Conservation (phyloP, 768 basidiomycete genomes). For the Russula sp. region DNA sequence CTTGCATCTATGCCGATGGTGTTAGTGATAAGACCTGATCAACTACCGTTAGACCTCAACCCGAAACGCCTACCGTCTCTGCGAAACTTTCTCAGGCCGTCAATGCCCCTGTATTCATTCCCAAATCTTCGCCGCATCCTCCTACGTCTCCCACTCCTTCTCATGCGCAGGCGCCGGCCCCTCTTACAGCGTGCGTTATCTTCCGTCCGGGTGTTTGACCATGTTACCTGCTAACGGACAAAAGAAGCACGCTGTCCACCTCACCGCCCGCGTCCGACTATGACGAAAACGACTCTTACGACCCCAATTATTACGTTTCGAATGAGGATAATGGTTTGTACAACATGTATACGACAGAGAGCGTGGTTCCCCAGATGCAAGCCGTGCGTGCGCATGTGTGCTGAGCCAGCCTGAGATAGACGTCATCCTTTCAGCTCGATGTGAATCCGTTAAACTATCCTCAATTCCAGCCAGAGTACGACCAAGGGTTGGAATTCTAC, state of each 20-base stretch:
- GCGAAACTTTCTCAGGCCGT: slow-evolving; percentile 54
- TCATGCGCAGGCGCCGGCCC: slow-evolving; percentile 21
- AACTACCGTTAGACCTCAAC: slow-evolving; percentile 10
- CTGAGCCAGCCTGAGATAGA: slow-evolving; percentile 20
- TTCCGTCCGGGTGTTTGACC: not conserved
- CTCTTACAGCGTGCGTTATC: slow-evolving; percentile 19
- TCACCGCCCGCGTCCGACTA: slow-evolving; percentile 23
- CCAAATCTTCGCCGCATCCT: slow-evolving; percentile 42
- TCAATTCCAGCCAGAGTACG: slow-evolving; percentile 30
- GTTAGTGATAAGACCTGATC: not conserved
- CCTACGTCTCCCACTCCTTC: slow-evolving; percentile 21
- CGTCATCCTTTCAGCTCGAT: slow-evolving; percentile 20
- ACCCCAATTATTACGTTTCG: slow-evolving; percentile 25
- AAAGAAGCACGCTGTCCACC: slow-evolving; percentile 16
- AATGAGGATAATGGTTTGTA: slow-evolving; percentile 22
- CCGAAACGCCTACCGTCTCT: slow-evolving; percentile 19
- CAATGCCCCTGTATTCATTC: slow-evolving; percentile 81
- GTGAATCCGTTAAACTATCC: slow-evolving; percentile 24
- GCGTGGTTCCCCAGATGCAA: slow-evolving; percentile 31
- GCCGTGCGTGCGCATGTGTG: slow-evolving; percentile 23
- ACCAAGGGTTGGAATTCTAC: slow-evolving; percentile 34
- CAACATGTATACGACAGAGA: slow-evolving; percentile 24
- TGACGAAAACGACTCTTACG: slow-evolving; percentile 28
- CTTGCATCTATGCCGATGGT: not conserved
- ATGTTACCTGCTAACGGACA: not conserved